These are phyloP conservation scores for Wickerhamomyces hampshirensis DNA, from an alignment of 805 yeast species.

Conservation along the genomic window DNA sequence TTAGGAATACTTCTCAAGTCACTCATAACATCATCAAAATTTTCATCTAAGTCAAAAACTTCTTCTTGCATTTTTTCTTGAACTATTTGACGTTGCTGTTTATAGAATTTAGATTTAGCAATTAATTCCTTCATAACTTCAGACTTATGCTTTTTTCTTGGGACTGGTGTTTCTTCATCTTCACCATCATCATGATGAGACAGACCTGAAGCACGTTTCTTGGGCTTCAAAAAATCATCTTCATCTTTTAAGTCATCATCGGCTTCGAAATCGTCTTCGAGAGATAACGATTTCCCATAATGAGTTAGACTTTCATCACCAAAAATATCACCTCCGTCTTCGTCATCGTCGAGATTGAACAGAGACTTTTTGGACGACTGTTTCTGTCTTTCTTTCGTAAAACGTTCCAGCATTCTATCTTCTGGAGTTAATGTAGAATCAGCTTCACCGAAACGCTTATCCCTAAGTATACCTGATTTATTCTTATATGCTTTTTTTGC, in stretches of 20 bases:
- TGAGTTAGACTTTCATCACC: conserved; percentile 61
- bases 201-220: conserved; percentile 27
- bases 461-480: conserved; percentile 73
- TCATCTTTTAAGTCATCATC: conserved; percentile 37
- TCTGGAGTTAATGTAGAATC: conserved; percentile 69
- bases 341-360: conserved; percentile 73
- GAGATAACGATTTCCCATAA: conserved; percentile 61
- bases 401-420: conserved; percentile 93
- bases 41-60: conserved; percentile 66
- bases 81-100: conserved; percentile 66
- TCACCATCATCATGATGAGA: conserved; percentile 30
- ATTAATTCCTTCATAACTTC: conserved; percentile 85
- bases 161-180: conserved; percentile 33
- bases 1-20: conserved; percentile 36
- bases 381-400: conserved; percentile 78
- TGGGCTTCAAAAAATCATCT: conserved; percentile 29
- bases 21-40: conserved; percentile 64
- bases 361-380: conserved; percentile 52
- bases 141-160: conserved; percentile 68
- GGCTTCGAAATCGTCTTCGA: conserved; percentile 51
- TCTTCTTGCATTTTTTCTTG: conserved; percentile 56
- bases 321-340: conserved; percentile 38
- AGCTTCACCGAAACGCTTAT: conserved; percentile 89
- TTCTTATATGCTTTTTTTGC: conserved; percentile 58
- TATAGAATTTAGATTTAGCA: conserved; percentile 75